Base-by-base conservation (phyloP, 495 filamentous ascomycete species). In the Penicillium maclennaniae region DNA sequence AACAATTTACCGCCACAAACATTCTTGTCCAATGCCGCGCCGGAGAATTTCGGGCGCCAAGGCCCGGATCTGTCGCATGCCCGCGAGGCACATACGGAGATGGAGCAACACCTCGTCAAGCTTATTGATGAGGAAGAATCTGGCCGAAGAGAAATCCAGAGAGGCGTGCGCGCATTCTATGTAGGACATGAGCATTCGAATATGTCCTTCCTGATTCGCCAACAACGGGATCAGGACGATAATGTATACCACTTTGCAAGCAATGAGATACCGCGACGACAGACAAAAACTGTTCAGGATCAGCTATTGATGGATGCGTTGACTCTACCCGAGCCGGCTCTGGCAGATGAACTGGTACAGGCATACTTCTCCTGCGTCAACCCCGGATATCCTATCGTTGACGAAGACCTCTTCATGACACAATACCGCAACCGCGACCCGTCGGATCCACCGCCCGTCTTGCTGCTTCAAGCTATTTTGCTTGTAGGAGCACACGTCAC, bases 161-260 rank as follows among this genome's bases (percentile, higher is more conserved):
- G 72, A 45, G 74, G 72, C 14, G 74, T 77, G 25, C 70, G 74
- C 27, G 74, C 72, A 15, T 75, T 77, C 28, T 79, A 77, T 43
- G 71, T 79, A 9, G 76, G 76, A 12, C 76, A 75, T 59, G 72
- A 75, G 50, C 69, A 71, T 28, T 79, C 76, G 4, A 79, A 79
- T 44, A 74, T 79, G 69, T 76, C 74, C n/a, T 77, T 75, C 44
- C 58, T 79, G 53, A 75, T 79, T 40, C 71, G 73, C 47, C 75
- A 77, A 53, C 71, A 76, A 49, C 71, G 74, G 28, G 67, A 74
- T 21, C 68, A 67, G 43, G 74, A 73, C 51, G 72, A 76, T 43
- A 67, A 73, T 56, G 73, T 75, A 27, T 75, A 75, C 42, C 74
- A 77, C 55, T 75, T 77, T 46, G 71, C 74, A 10, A 74, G 71